A percentile compares a stretch with the other conserved stretches of the same genome.
Evolutionary conservation across 1,284 basidiomycete genomes (phyloP).

Genomic region (Lignosus rhinocerotis): DNA sequence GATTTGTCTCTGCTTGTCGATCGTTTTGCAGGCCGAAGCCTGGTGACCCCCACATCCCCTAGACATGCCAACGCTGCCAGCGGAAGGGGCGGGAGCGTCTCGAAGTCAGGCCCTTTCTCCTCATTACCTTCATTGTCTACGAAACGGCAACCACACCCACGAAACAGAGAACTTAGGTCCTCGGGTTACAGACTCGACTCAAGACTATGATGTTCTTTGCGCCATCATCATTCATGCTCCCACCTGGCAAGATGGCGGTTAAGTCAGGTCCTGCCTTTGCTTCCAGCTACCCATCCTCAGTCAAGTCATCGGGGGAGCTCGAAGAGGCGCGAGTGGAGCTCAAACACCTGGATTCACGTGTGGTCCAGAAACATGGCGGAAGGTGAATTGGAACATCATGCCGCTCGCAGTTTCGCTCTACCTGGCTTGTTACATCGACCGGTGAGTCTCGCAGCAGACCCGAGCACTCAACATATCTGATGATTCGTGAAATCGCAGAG

Average conservation of each 20-base stretch:
- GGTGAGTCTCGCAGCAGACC: slow-evolving; percentile 15
- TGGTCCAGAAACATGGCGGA: slow-evolving; percentile 31
- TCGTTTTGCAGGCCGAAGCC: too few relatives aligned
- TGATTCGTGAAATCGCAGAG: slow-evolving; percentile 13
- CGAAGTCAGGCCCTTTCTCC: too few relatives aligned
- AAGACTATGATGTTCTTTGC: background rate
- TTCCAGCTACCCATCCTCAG: slow-evolving; percentile 13
- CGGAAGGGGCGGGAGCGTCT: too few relatives aligned
- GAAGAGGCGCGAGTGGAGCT: slow-evolving; percentile 14
- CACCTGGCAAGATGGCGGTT: slow-evolving; percentile 5
- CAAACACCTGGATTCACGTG: slow-evolving; percentile 24
- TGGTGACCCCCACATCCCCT: too few relatives aligned
- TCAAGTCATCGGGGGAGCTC: slow-evolving; percentile 13
- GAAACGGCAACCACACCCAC: too few relatives aligned
- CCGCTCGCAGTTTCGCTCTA: slow-evolving; percentile 32
- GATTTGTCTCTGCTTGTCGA: too few relatives aligned
- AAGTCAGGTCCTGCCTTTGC: slow-evolving; percentile 5
- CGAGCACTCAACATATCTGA: background rate
- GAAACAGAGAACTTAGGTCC: too few relatives aligned
- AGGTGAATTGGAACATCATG: slow-evolving; percentile 33
- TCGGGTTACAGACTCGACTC: too few relatives aligned
- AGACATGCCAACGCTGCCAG: too few relatives aligned
- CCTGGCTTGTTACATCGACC: slow-evolving; percentile 34
- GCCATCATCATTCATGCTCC: background rate
- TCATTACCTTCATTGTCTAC: too few relatives aligned